These are phyloP conservation scores for Pseudoneurospora amorphoporcata DNA, from an alignment of 495 filamentous ascomycete genomes.

Conservation along the genomic window DNA sequence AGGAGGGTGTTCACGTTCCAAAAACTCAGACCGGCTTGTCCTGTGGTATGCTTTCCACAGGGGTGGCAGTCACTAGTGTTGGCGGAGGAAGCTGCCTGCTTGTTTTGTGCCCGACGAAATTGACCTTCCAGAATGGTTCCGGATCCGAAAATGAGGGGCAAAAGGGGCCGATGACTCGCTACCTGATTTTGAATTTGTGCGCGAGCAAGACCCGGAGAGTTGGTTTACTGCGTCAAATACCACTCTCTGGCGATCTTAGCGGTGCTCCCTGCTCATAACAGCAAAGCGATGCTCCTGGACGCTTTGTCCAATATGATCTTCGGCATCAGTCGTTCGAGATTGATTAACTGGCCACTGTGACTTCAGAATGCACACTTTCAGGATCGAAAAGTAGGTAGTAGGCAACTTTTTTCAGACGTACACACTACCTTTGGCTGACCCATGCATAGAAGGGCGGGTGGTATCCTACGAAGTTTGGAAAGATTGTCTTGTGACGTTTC, in stretches of 20 bases:
- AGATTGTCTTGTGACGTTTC: neutral
- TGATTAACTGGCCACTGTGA: neutral
- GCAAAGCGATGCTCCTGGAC: neutral
- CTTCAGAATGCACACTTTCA: neutral
- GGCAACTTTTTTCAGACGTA: neutral
- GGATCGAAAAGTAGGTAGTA: neutral
- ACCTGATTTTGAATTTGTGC: neutral
- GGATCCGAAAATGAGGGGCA: neutral
- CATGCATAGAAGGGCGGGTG: neutral
- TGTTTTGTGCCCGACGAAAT: slow-evolving; percentile 3
- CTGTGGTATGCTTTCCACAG: neutral
- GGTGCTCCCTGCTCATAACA: neutral
- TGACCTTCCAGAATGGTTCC: slow-evolving; percentile 6
- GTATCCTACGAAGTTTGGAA: neutral
- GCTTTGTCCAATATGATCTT: neutral
- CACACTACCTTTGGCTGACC: neutral
- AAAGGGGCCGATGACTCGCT: neutral
- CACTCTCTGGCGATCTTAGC: neutral
- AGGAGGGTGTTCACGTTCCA: neutral
- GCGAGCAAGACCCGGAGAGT: neutral
- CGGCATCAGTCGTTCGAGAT: neutral
- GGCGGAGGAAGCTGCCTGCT: neutral
- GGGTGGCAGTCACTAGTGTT: neutral
- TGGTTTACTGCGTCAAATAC: neutral
- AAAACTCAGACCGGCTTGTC: slow-evolving; percentile 2